Evolutionary conservation across 345 rosid species (phyloP), one percentile per base, ranked within the genome.

Genomic region (Microcos paniculata): DNA sequence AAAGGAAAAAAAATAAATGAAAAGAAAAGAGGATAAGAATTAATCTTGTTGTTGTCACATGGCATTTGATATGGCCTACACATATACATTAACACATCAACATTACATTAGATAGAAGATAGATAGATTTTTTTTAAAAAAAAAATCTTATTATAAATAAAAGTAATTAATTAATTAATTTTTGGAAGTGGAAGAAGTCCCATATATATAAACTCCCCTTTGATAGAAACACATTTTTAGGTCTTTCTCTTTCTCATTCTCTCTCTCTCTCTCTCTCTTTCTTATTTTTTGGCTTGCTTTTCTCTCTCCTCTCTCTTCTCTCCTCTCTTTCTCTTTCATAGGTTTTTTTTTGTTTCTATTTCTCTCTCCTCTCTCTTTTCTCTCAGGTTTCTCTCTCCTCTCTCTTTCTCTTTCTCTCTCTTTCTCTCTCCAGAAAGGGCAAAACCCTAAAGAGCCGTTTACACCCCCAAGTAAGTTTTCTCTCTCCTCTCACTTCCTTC

Each of bases 381-480:
- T 84, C 82, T 81, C 84, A 80, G 80, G 76, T 69, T 67, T 75
- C 83, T 82, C 86, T 84, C 88, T 84, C 88, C 82, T 81, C 83
- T 85, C 86, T 85, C 85, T 76, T 81, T 35, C 80, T 71, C 77
- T 76, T 81, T 77, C 80, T 80, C 80, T 77, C 80, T 76, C 82
- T 84, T n/a, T 84, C 88, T 85, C 87, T 85, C 91, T 86, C 96
- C 97, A 75, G 96, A 89, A 90, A 89, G 86, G 87, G 86, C 86
- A 85, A 90, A 90, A 89, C 88, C 97, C 91, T 85, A 79, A 88
- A 87, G 92, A 78, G 86, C 86, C 90, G 95, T 92, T 90, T 87
- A 76, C 91, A 83, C 85, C 79, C 86, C 90, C 83, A 87, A 86
- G 98, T 94, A 90, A 90, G 97, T 89, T 92, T 83, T 90, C 92